Evolutionary conservation across 495 filamentous ascomycete species (phyloP).

Genomic region (Penicillium cinerascens): DNA sequence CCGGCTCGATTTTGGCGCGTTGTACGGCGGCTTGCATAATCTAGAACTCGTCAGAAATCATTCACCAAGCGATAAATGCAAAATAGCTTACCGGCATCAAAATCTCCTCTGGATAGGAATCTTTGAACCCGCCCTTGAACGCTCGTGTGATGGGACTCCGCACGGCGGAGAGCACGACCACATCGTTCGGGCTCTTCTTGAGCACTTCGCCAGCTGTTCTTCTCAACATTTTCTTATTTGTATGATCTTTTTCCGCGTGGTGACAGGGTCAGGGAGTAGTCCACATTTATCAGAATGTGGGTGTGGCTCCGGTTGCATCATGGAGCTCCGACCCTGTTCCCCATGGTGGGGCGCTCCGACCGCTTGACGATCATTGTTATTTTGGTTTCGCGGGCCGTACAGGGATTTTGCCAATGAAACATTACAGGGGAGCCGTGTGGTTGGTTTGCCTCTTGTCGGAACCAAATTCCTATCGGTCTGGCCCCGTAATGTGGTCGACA

Average conservation of each 20-base stretch:
- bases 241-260: neutral
- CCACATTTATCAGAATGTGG: neutral
- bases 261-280: neutral
- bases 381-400: neutral
- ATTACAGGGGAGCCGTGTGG: neutral
- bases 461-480: neutral
- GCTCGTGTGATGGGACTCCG: conserved; percentile 70
- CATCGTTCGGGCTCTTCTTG: conserved; percentile 61
- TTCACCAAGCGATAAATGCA: neutral
- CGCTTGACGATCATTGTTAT: neutral
- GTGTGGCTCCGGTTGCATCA: neutral
- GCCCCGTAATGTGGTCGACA: neutral
- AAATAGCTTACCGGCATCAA: conserved; percentile 53
- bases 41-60: conserved; percentile 4
- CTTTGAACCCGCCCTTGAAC: conserved; percentile 77
- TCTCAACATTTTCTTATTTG: conserved; percentile 11
- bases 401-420: neutral
- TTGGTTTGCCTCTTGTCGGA: neutral
- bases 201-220: conserved; percentile 16
- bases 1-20: conserved; percentile 16
- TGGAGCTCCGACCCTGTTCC: conserved; percentile 2
- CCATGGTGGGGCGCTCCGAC: conserved; percentile 4
- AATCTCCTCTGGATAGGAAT: conserved; percentile 76
- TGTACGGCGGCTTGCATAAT: conserved; percentile 53
- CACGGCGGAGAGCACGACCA: conserved; percentile 78